phyloP scores from a whole-genome alignment of 2,329 filamentous ascomycete genomes.

The Metarhizium guizhouense region DNA sequence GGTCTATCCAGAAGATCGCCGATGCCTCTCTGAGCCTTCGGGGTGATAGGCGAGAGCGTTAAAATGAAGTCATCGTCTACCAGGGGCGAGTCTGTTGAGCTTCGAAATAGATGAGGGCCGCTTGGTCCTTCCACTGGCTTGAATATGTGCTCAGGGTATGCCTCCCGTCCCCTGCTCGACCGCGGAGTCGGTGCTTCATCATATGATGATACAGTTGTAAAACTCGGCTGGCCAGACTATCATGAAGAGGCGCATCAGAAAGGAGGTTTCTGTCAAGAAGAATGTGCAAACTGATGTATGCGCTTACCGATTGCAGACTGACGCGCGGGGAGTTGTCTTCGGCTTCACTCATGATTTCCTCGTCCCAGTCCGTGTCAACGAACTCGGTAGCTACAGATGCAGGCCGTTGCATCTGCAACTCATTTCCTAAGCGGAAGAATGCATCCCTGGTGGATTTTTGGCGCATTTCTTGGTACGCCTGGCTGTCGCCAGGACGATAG shows the following conservation, averaged over 20 bases:
- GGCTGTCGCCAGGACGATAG: constrained; percentile 25
- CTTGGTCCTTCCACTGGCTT: constrained; percentile 70
- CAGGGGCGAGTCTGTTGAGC: constrained; percentile 43
- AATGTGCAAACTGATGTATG: neutral
- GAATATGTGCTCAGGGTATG: constrained; percentile 50
- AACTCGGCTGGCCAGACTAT: constrained; percentile 63
- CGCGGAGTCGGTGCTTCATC: constrained; percentile 75
- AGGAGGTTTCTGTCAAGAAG: neutral
- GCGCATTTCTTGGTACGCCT: constrained; percentile 40
- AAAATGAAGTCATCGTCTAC: constrained; percentile 44
- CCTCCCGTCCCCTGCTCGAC: constrained; percentile 50
- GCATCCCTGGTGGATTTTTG: constrained; percentile 45
- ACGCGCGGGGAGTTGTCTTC: constrained; percentile 59
- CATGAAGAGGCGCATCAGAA: constrained; percentile 9
- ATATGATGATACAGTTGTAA: constrained; percentile 80
- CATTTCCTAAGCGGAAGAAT: constrained; percentile 50
- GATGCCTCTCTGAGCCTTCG: constrained; percentile 43
- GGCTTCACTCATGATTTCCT: constrained; percentile 43
- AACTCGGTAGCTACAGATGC: constrained; percentile 68
- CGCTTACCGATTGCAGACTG: constrained; percentile 64
- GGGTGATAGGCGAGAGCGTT: constrained; percentile 65
- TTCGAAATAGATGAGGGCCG: constrained; percentile 80
- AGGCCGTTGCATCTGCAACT: constrained; percentile 44
- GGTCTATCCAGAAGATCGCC: constrained; percentile 17
- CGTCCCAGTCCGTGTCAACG: constrained; percentile 66